Evolutionary conservation across 768 basidiomycete genomes (phyloP).

Genomic region (Termitomyces sp.): DNA sequence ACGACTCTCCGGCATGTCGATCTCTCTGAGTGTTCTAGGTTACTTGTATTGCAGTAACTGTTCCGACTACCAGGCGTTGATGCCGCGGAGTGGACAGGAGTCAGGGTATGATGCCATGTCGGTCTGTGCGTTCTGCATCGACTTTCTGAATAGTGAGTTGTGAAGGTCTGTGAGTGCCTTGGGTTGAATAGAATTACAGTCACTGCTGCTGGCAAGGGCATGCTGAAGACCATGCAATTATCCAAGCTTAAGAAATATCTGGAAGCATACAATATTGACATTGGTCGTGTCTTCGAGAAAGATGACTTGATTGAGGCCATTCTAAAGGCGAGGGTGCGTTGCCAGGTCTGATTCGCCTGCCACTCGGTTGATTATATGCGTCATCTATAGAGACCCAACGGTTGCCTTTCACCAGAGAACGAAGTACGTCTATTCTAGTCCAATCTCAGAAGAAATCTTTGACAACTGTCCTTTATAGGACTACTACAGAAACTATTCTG

Average conservation of each 20-base stretch:
- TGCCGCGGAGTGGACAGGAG: constrained; percentile 57
- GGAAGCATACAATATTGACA: constrained; percentile 64
- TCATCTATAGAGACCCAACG: constrained; percentile 51
- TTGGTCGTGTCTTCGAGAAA: constrained; percentile 68
- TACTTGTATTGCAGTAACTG: constrained; percentile 73
- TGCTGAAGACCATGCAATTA: constrained; percentile 56
- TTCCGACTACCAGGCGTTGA: constrained; percentile 72
- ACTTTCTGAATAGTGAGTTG: constrained; percentile 59
- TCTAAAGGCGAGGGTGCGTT: constrained; percentile 49
- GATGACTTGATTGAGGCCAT: constrained; percentile 74
- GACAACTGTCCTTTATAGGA: constrained; percentile 30
- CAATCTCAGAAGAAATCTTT: not conserved
- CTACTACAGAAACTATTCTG: constrained; percentile 62
- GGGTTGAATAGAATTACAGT: constrained; percentile 39
- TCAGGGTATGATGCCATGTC: constrained; percentile 62
- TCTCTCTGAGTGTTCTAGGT: constrained; percentile 39
- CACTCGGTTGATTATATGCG: not conserved
- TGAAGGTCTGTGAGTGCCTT: constrained; percentile 1
- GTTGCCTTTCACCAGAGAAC: constrained; percentile 57
- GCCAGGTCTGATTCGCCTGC: not conserved
- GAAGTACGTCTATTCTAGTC: constrained; percentile 43
- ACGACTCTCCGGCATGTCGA: constrained; percentile 4
- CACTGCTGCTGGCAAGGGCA: constrained; percentile 61
- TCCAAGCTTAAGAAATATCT: constrained; percentile 68
- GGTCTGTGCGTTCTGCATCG: constrained; percentile 77